Evolutionary conservation across 2,329 filamentous ascomycete species (phyloP).

Genomic region (Aspergillus alliaceus): DNA sequence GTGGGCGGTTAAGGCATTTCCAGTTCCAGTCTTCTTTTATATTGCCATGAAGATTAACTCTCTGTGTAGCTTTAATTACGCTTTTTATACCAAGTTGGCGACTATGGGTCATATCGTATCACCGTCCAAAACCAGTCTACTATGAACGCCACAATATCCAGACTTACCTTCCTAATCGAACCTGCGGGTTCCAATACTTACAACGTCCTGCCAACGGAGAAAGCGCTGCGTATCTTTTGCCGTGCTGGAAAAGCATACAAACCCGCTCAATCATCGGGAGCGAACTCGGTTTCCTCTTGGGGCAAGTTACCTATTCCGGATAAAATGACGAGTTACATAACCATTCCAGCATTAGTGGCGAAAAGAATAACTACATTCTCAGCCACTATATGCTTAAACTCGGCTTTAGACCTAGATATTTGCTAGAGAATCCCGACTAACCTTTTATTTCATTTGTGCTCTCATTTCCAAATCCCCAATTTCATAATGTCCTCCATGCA

Average conservation of each 20-base stretch:
- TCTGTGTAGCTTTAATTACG: no score
- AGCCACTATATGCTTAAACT: neutral
- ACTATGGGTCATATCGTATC: no score
- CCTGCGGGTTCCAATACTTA: no score
- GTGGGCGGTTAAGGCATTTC: no score
- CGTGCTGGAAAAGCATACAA: neutral
- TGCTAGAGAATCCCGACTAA: neutral
- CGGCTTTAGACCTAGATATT: neutral
- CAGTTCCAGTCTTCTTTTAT: no score
- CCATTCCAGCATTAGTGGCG: neutral
- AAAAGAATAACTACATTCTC: neutral
- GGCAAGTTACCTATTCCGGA: neutral
- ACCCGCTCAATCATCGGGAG: neutral
- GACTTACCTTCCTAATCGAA: no score
- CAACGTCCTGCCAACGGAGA: neutral
- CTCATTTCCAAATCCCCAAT: neutral
- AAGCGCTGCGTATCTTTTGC: neutral
- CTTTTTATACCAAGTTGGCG: no score
- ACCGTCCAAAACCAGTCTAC: neutral
- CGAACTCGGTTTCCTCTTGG: neutral
- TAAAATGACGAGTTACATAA: neutral
- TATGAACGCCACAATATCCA: no score
- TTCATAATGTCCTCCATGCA: constrained; percentile 46
- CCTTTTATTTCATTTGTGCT: neutral
- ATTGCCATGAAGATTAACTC: no score